Conservation (phyloP, 176 grass and related monocot genomes). For the Oryza nivara region DNA sequence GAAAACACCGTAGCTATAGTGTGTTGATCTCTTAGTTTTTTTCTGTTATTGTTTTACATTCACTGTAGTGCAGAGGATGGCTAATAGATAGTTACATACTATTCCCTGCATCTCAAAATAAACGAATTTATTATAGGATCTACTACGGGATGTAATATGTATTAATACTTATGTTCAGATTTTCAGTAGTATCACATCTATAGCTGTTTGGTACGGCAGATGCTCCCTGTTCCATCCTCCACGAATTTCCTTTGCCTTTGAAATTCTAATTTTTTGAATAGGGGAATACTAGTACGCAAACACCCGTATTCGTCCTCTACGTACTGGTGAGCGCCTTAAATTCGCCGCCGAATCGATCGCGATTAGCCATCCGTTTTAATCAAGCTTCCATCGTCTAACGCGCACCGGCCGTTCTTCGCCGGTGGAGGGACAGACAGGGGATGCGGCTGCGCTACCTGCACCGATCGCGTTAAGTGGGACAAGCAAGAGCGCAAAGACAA, state of each 20-base stretch:
- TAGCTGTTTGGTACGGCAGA: too few relatives aligned
- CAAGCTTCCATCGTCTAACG: background rate
- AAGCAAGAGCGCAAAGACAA: too few relatives aligned
- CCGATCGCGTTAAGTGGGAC: background rate
- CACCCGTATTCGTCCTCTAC: background rate
- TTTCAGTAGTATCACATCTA: too few relatives aligned
- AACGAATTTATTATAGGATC: too few relatives aligned
- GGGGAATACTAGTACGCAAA: background rate
- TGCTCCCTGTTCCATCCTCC: background rate
- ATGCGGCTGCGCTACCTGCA: background rate
- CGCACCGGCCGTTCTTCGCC: background rate
- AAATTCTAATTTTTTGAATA: background rate
- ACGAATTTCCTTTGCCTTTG: background rate
- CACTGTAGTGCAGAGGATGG: too few relatives aligned
- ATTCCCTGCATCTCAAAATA: too few relatives aligned
- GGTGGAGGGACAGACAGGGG: background rate
- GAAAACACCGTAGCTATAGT: too few relatives aligned
- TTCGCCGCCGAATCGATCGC: background rate
- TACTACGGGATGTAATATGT: too few relatives aligned
- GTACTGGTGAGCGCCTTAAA: background rate
- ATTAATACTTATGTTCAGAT: too few relatives aligned
- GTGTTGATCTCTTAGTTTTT: too few relatives aligned
- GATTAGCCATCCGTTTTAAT: background rate
- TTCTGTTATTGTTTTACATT: too few relatives aligned
- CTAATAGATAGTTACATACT: too few relatives aligned